phyloP scores from a whole-genome alignment of 768 basidiomycete genomes.

The Lyophyllum shimeji region DNA sequence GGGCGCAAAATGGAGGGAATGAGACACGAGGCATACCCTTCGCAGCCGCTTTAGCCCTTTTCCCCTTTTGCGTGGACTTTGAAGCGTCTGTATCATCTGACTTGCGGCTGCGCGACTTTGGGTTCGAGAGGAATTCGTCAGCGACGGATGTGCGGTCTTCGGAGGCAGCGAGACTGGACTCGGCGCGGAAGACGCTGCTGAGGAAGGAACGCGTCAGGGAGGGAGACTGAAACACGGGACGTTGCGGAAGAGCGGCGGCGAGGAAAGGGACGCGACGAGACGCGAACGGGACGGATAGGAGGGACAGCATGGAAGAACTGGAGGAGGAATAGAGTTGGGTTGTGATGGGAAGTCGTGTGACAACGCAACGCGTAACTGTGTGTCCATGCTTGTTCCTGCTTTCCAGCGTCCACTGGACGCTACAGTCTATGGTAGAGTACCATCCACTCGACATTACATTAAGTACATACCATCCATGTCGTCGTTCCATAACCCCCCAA shows the following conservation, averaged over 20 bases:
- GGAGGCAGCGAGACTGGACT: too few species aligned
- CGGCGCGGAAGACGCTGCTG: slow-evolving; percentile 10
- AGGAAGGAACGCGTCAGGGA: slow-evolving; percentile 19
- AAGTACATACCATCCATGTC: background rate
- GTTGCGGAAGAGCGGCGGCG: background rate
- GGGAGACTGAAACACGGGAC: slow-evolving; percentile 6
- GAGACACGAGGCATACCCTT: slow-evolving; percentile 13
- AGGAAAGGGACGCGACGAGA: slow-evolving; percentile 7
- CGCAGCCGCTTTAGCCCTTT: too few species aligned
- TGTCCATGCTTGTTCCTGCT: background rate
- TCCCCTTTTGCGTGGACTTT: slow-evolving; percentile 1
- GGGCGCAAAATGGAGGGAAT: background rate
- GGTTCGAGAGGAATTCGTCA: too few species aligned
- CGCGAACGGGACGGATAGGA: slow-evolving; percentile 10
- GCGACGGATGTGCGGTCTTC: too few species aligned
- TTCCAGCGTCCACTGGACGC: too few species aligned
- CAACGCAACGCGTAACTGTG: background rate
- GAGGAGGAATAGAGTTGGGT: background rate
- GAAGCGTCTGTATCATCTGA: slow-evolving; percentile 2
- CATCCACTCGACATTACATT: background rate
- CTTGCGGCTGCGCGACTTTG: too few species aligned
- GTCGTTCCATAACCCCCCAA: background rate
- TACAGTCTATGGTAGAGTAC: too few species aligned
- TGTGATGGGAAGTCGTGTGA: background rate
- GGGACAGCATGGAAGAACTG: slow-evolving; percentile 11